These are phyloP conservation scores for Sporothrix pseudoabietina DNA, from an alignment of 2,329 filamentous ascomycete species.

Conservation along the genomic window DNA sequence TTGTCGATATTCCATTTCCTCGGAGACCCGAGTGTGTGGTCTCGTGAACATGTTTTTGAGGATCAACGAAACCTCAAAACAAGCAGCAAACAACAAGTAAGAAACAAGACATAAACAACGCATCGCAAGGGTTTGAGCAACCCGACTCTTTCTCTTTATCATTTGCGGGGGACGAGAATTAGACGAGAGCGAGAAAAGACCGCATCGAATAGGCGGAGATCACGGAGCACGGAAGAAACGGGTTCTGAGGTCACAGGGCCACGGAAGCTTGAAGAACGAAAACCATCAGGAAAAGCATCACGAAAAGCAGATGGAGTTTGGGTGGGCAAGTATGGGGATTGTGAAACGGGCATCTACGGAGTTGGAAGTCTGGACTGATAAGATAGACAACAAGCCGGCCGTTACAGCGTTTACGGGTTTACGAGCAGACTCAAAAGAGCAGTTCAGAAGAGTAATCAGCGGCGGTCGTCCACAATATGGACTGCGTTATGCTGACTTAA, in stretches of 20 bases:
- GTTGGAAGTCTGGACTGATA: background rate
- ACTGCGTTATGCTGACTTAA: background rate
- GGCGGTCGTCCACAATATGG: no score
- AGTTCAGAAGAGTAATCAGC: background rate
- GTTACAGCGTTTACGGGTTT: background rate
- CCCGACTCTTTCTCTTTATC: slow-evolving; percentile 11
- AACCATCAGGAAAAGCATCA: slow-evolving; percentile 10
- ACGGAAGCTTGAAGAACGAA: background rate
- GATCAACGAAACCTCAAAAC: background rate
- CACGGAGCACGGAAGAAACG: background rate
- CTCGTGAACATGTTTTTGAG: slow-evolving; percentile 7
- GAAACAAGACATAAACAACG: slow-evolving; percentile 3
- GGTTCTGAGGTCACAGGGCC: background rate
- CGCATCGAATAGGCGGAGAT: background rate
- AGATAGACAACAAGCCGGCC: slow-evolving; percentile 23
- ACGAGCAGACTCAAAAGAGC: background rate
- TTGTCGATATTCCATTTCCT: background rate
- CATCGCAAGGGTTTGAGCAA: background rate
- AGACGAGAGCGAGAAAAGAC: background rate
- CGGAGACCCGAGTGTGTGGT: background rate
- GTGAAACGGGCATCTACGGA: slow-evolving; percentile 7
- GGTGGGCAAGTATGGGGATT: background rate
- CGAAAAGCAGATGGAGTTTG: slow-evolving; percentile 13
- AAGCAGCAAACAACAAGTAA: background rate
- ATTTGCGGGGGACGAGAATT: background rate